phyloP scores from a whole-genome alignment of 352 stramenopile species.

The Phytophthora pini region DNA sequence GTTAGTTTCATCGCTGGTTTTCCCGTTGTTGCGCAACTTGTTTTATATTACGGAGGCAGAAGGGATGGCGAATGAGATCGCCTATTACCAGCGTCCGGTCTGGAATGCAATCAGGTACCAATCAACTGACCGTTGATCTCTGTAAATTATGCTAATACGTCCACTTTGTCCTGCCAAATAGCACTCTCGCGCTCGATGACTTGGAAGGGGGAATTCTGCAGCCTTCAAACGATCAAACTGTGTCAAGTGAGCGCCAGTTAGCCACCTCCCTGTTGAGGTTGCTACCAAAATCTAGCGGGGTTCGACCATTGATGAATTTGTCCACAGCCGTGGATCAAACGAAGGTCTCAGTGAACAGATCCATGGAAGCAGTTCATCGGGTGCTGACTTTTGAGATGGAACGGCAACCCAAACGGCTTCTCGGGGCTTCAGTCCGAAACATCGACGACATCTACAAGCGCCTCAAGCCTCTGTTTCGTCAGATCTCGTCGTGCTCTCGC shows the following conservation, averaged over 20 bases:
- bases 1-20: slow-evolving; percentile 53
- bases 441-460: slow-evolving; percentile 72
- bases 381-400: slow-evolving; percentile 70
- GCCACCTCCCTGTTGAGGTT: slow-evolving; percentile 62
- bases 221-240: slow-evolving; percentile 17
- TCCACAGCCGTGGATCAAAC: slow-evolving; percentile 41
- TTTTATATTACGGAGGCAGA: slow-evolving; percentile 85
- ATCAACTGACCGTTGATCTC: not conserved
- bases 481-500: slow-evolving; percentile 38
- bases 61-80: slow-evolving; percentile 69
- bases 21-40: slow-evolving; percentile 61
- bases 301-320: slow-evolving; percentile 85
- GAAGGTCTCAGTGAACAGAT: slow-evolving; percentile 62
- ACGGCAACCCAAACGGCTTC: slow-evolving; percentile 50
- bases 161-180: slow-evolving; percentile 13
- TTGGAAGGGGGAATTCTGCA: slow-evolving; percentile 54
- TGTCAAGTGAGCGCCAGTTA: slow-evolving; percentile 35
- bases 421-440: slow-evolving; percentile 68
- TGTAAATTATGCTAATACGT: not conserved
- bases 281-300: slow-evolving; percentile 66
- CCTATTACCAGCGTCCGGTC: slow-evolving; percentile 70
- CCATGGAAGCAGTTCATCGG: slow-evolving; percentile 63
- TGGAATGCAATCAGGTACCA: slow-evolving; percentile 66
- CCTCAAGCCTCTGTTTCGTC: slow-evolving; percentile 51
- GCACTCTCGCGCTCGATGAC: slow-evolving; percentile 54